Conservation (phyloP, 2,329 filamentous ascomycete species). For the Pseudogymnoascus sp. region DNA sequence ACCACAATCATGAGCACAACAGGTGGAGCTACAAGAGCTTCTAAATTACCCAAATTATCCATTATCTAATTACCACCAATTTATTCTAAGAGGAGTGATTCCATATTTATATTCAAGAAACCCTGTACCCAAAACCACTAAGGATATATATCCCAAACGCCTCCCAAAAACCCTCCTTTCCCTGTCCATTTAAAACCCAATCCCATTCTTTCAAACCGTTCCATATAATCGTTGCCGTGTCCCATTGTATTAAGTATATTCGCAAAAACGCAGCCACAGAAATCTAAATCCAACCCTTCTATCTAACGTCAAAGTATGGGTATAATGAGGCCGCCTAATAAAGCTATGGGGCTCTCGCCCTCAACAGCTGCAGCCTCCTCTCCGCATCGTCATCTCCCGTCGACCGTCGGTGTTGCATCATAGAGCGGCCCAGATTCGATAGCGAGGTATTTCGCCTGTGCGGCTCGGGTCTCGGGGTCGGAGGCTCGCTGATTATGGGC, state of each 20-base stretch:
- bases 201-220: neutral
- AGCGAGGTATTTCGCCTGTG: neutral
- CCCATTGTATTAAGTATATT: neutral
- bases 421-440: conserved; percentile 26
- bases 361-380: conserved; percentile 23
- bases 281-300: neutral
- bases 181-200: neutral
- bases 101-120: neutral
- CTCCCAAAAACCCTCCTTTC: neutral
- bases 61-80: neutral
- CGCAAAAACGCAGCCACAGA: neutral
- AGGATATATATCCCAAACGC: neutral
- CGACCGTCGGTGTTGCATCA: conserved; percentile 17
- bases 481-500: neutral
- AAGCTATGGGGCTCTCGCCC: neutral
- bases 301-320: neutral
- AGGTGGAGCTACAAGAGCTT: neutral
- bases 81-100: conserved; percentile 5
- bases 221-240: neutral
- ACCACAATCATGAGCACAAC: neutral
- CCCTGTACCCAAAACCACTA: neutral
- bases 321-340: neutral
- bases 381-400: conserved; percentile 22
- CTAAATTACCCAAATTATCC: neutral
- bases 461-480: conserved; percentile 15